phyloP scores from a whole-genome alignment of 371 early-diverging fungal species.

The Rhizopus microsporus region DNA sequence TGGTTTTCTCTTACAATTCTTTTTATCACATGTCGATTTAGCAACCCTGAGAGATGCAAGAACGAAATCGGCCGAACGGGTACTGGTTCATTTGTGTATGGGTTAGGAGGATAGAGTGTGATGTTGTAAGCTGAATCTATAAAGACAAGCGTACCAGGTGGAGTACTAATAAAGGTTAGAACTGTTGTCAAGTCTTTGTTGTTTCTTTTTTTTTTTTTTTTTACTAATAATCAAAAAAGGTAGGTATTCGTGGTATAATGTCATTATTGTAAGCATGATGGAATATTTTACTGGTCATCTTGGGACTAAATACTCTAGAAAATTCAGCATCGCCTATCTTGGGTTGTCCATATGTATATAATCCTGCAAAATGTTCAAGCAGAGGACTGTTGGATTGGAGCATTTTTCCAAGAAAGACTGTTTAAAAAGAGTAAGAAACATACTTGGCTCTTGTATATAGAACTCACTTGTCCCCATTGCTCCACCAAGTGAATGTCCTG shows the following conservation, averaged over 20 bases:
- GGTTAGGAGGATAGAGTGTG: conserved; percentile 62
- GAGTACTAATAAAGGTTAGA: conserved; percentile 36
- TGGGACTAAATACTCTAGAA: conserved; percentile 48
- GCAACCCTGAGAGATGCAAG: conserved; percentile 58
- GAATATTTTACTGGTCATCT: conserved; percentile 55
- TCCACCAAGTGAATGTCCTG: conserved; percentile 51
- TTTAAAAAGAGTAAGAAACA: not conserved
- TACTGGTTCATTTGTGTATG: conserved; percentile 55
- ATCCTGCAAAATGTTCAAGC: conserved; percentile 54
- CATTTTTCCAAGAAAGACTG: conserved; percentile 63
- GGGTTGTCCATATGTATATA: conserved; percentile 63
- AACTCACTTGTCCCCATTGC: conserved; percentile 46
- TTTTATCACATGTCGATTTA: conserved; percentile 55
- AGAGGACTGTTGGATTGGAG: conserved; percentile 56
- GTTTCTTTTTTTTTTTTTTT: not conserved
- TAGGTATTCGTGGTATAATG: conserved; percentile 25
- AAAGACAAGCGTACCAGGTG: conserved; percentile 62
- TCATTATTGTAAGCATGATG: conserved; percentile 64
- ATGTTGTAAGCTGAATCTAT: conserved; percentile 56
- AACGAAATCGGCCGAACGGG: conserved; percentile 60
- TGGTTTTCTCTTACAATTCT: conserved; percentile 50
- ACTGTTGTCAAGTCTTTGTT: conserved; percentile 3
- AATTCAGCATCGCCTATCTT: conserved; percentile 60
- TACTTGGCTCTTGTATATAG: not conserved
- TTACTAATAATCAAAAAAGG: conserved; percentile 23